A percentile compares a stretch with the other conserved stretches of the same genome.
Evolutionary conservation across 2,329 filamentous ascomycete genomes (phyloP).

Genomic region (Fusarium protoensiforme): DNA sequence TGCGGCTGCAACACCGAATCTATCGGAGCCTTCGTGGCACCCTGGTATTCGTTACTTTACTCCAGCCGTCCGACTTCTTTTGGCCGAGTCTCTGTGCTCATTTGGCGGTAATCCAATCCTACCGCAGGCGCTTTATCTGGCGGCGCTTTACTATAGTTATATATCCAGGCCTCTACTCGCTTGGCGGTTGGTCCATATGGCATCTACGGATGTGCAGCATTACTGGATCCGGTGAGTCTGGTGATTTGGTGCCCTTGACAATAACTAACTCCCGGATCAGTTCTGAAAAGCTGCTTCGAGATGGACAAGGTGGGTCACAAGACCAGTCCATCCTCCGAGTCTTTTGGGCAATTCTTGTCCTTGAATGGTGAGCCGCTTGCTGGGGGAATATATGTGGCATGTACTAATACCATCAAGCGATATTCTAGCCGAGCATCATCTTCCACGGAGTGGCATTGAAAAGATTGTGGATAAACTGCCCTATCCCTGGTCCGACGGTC

Average conservation of each 20-base stretch:
- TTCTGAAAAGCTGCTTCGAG: slow-evolving; percentile 25
- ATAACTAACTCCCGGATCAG: neutral
- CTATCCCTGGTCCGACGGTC: slow-evolving; percentile 26
- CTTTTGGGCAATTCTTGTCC: slow-evolving; percentile 33
- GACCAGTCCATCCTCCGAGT: slow-evolving; percentile 33
- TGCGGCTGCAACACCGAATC: slow-evolving; percentile 17
- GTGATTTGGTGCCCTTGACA: rapidly evolving
- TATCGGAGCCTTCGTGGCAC: slow-evolving; percentile 15
- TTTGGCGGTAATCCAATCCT: slow-evolving; percentile 31
- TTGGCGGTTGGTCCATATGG: slow-evolving; percentile 34
- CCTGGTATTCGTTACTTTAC: slow-evolving; percentile 26
- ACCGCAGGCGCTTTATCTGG: slow-evolving; percentile 30
- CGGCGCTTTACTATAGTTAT: slow-evolving; percentile 36
- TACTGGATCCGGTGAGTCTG: slow-evolving; percentile 30
- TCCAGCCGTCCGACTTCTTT: slow-evolving; percentile 16
- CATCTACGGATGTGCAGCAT: slow-evolving; percentile 34
- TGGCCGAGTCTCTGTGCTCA: slow-evolving; percentile 27
- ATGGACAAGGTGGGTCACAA: slow-evolving; percentile 13
- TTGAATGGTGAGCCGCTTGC: slow-evolving; percentile 8
- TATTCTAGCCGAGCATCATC: slow-evolving; percentile 35
- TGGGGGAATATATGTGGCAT: rapidly evolving
- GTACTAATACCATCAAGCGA: slow-evolving; percentile 11
- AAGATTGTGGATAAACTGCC: slow-evolving; percentile 36
- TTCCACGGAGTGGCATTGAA: slow-evolving; percentile 32
- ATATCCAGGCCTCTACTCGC: slow-evolving; percentile 32